Base-by-base conservation (phyloP, 805 yeast genomes). In the Novakomyces olei region DNA sequence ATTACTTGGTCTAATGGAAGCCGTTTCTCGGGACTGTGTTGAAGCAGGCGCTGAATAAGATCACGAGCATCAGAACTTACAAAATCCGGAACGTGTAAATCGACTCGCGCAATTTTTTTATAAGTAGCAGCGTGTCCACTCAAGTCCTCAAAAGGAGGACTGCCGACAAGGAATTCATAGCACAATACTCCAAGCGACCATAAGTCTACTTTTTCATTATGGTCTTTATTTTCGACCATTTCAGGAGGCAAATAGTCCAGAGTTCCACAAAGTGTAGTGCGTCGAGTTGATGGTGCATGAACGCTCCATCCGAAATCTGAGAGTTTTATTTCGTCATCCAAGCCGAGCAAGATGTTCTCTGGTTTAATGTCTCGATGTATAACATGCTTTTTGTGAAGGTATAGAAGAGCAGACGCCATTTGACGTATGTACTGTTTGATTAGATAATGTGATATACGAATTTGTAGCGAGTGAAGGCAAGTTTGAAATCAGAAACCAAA, bases 291-390 rank as follows among this genome's bases (percentile, higher is more conserved):
- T 1, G 69, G 67, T 0, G 76, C 63, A 41, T 69, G 70, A 2
- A 83, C 85, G 35, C 92, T 75, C 95, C 95, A 85, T 9, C 98
- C 98, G 49, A 88, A 85, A 53, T 85, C 98, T 14, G 93, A 74
- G 25, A 85, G 61, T 49, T 83, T 85, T 34, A 85, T 61, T 16
- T 65, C 66, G 40, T 81, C 77, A 46, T 78, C 69, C 38, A 71
- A 63, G 5, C 80, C 79, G 7, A 85, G 56, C 27, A 85, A 54
- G 32, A 85, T 76, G 44, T 85, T 85, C 48, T 88, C 96, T 0
- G 96, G 96, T 51, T 85, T 85, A 41, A 85, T 68, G 48, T 85
- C 98, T 38, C 96, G 63, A 47, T 85, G 98, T 18, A 85, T 76
- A 28, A 88, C 70, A 41, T 73, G 69, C 44, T 73, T 77, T 23